Base-by-base conservation (phyloP, 176 grass and related monocot species). In the Cocos nucifera region DNA sequence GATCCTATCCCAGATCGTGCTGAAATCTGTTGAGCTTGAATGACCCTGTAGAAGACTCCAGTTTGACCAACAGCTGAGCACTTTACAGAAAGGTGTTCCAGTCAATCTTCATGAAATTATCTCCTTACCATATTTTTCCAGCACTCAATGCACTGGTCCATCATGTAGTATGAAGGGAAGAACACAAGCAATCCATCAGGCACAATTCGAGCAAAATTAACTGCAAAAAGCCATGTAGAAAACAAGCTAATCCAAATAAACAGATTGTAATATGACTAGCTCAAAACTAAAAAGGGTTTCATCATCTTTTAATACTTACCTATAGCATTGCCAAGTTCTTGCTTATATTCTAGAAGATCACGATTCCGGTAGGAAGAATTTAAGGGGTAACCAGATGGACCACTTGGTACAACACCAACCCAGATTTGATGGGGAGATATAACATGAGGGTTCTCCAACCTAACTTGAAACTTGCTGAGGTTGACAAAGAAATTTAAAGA, bases 111-210 rank as follows among this genome's bases (percentile, higher is more conserved):
- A 78, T 68, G 69, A 75, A 51, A 26, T 50, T 35, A 67, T 66
- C 22, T 0, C 8, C 66, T 56, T 82, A 97, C 92, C 83, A 64
- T 76, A 63, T 75, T 79, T 91, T 97, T 97, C 92, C 92, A 97
- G 70, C 67, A 97, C 15, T 78, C 81, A 39, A 97, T 82, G 75
- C 87, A 97, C 73, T 88, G 79, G 62, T 91, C 78, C 92, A 97
- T 91, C 92, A 97, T 91, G 68, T 86, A 97, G 78, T 97, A 97
- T 75, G 92, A 97, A 63, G 92, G 87, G 51, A 97, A 97, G 72
- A 97, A 97, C 54, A 97, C 80, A 70, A 97, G 92, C 7, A 97
- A 78, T 26, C 92, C 92, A 75, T 97, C 81, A 50, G 92, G 92
- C 56, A 97, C 87, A 56, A 97, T 97, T 63, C 87, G 87, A 35